Conservation (phyloP, 2,329 filamentous ascomycete species). For the Saccharata proteae region DNA sequence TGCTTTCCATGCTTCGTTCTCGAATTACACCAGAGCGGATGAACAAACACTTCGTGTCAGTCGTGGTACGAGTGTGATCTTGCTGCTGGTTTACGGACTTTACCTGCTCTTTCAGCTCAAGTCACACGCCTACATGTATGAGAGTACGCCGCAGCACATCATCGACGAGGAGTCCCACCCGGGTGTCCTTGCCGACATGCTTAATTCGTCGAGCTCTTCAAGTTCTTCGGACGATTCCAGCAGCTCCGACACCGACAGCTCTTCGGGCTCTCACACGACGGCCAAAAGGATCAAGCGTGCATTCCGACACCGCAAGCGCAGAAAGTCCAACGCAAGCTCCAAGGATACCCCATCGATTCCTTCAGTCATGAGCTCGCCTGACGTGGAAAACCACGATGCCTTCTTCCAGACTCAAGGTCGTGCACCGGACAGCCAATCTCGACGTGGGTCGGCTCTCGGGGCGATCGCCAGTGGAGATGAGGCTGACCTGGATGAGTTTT, state of each 20-base stretch:
- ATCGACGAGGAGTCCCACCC: constrained; percentile 87
- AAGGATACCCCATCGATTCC: constrained; percentile 43
- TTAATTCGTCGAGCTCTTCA: constrained; percentile 56
- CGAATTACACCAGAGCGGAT: constrained; percentile 49
- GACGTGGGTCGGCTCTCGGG: constrained; percentile 24
- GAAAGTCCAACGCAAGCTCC: constrained; percentile 66
- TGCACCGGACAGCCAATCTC: constrained; percentile 13
- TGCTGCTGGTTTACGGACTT: constrained; percentile 69
- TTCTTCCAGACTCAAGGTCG: constrained; percentile 23
- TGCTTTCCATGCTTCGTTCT: constrained; percentile 84
- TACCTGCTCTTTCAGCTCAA: constrained; percentile 88
- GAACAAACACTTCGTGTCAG: constrained; percentile 68
- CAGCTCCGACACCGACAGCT: constrained; percentile 51
- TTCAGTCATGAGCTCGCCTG: constrained; percentile 34
- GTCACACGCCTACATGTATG: constrained; percentile 83
- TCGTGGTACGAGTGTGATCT: constrained; percentile 75
- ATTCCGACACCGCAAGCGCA: constrained; percentile 56
- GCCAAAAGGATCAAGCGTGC: constrained; percentile 65
- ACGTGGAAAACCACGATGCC: constrained; percentile 25
- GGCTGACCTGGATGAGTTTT: constrained; percentile 36
- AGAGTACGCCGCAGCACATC: constrained; percentile 81
- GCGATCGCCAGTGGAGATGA: constrained; percentile 41
- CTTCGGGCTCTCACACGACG: constrained; percentile 57
- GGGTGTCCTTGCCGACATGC: constrained; percentile 68
- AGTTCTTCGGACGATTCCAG: constrained; percentile 34